Evolutionary conservation across 108 stramenopile genomes (phyloP).

Genomic region (Cylindrotheca closterium): DNA sequence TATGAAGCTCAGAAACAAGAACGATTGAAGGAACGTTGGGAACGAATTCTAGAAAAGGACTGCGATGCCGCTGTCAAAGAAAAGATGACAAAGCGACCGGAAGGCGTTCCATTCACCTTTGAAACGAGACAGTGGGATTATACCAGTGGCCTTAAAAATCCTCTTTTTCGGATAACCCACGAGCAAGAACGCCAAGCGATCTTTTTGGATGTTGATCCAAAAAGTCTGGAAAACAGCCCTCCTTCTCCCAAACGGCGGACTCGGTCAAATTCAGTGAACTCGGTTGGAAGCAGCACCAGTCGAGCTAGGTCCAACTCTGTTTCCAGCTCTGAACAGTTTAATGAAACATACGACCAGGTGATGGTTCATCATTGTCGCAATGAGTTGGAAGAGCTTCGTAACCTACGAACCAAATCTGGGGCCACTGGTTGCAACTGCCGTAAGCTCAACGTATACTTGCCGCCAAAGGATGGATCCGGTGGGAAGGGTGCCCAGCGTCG

Average conservation of each 20-base stretch:
- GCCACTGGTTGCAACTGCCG: slow-evolving; percentile 80
- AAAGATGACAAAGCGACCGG: slow-evolving; percentile 20
- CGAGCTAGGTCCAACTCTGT: slow-evolving; percentile 7
- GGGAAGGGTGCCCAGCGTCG: slow-evolving; percentile 71
- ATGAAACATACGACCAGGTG: slow-evolving; percentile 39
- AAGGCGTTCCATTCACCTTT: slow-evolving; percentile 20
- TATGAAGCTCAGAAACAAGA: slow-evolving; percentile 65
- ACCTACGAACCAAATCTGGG: slow-evolving; percentile 48
- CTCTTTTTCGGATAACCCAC: slow-evolving; percentile 35
- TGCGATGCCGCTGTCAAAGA: slow-evolving; percentile 16
- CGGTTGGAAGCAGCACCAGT: slow-evolving; percentile 6
- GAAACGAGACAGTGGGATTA: slow-evolving; percentile 86
- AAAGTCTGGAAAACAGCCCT: not conserved
- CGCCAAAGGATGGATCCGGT: slow-evolving; percentile 46
- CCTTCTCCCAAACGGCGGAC: slow-evolving; percentile 8
- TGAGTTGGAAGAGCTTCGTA: slow-evolving; percentile 74
- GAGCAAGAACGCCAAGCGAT: slow-evolving; percentile 40
- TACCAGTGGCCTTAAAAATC: slow-evolving; percentile 46
- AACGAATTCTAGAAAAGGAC: slow-evolving; percentile 21
- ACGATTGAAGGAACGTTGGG: slow-evolving; percentile 60
- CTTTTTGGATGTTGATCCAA: slow-evolving; percentile 12
- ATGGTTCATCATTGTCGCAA: slow-evolving; percentile 69
- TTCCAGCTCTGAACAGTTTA: slow-evolving; percentile 23
- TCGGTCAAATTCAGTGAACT: slow-evolving; percentile 32
- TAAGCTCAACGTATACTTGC: slow-evolving; percentile 70